Base-by-base conservation (phyloP, 768 basidiomycete species). In the Crassisporium funariophilum region DNA sequence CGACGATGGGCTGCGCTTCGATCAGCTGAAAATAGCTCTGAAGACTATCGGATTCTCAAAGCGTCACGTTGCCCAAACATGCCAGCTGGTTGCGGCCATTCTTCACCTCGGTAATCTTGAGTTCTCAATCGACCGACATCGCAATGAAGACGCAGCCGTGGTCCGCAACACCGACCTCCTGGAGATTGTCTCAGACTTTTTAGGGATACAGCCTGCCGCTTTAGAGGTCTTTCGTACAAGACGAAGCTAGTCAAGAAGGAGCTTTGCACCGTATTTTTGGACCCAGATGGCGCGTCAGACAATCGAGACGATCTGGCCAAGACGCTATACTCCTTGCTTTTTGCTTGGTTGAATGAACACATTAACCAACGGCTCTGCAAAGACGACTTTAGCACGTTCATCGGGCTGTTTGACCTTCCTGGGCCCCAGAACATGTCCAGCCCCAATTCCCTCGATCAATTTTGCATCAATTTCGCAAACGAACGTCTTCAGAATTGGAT, bases 81-180 rank as follows among this genome's bases (percentile, higher is more conserved):
- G 92, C 64, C 95, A 98, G 65, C 81, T 98, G 39, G 66, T 98
- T 43, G 95, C 97, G 10, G 91, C 93, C 33, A 98, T 99, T 63
- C 81, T 98, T 21, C 97, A 98, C 61, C 83, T 98, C 19, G 95
- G 97, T 21, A 95, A 98, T 61, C 79, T 99, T 54, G 91, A 97
- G 59, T 98, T 98, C 66, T 85, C 75, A 11, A 76, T 89, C 50
- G 94, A 95, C 65, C 79, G 87, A 8, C 71, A 77, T 52, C 78
- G 87, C 12, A 94, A 97, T 57, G 87, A 92, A 61, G 95, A 97
- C 53, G 91, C 92, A 0, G 94, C 97, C 3, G 86, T 95, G 21
- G 92, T 98, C 2, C 81, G 86, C 39, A 98, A 98, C 57, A 74
- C 73, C 4, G 93, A 97, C 41, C 68, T 86, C 1, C 78, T 95